Base-by-base conservation (phyloP, 2,329 filamentous ascomycete genomes). In the Aaosphaeria arxii region DNA sequence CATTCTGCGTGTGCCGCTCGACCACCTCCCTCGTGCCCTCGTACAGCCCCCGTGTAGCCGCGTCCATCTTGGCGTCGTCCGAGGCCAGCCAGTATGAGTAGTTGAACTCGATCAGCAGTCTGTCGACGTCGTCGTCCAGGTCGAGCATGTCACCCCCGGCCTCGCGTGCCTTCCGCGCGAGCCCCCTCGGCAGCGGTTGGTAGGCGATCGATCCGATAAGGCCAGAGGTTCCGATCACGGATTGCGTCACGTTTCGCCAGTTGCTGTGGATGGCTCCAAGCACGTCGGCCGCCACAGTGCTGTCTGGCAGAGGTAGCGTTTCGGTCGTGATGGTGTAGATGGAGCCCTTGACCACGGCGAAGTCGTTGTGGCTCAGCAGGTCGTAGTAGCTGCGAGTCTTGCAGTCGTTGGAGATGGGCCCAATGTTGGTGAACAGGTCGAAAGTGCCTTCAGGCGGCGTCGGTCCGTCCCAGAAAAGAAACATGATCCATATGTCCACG, bases 381-480 rank as follows among this genome's bases (percentile, higher is more conserved):
- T 73, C 71, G 45, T 71, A 64, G 53, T 78, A 79, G 30, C 64
- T 72, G 54, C 73, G 17, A 24, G 17, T 24, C 64, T 77, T 76
- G 51, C 71, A 71, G 40, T 65, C 73, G 58, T 80, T 77, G 30
- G 67, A 58, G 3, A 24, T 24, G 17, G 17, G 17, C 17, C 17
- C 17, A 24, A 24, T 24, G 17, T 24, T 24, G 17, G 76, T 74
- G 63, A 86, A 86, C 47, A 75, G 74, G 51, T 77, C 72, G 47
- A 86, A 85, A 3, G 80, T 74, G 6, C 71, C 76, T 1, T 69
- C 58, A 0, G 82, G 81, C 0, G 76, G 76, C 44, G 68, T 65
- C 0, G 76, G 75, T 1, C 79, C 83, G 61, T 86, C 80, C 62
- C 85, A 86, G 69, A 83, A 85, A 33, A 83, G 61, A 64, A 85